Percentiles rank a stretch among this genome's conserved stretches.
These are phyloP conservation scores for Tuber indicum DNA, from an alignment of 495 filamentous ascomycete genomes.

Conservation along the genomic window DNA sequence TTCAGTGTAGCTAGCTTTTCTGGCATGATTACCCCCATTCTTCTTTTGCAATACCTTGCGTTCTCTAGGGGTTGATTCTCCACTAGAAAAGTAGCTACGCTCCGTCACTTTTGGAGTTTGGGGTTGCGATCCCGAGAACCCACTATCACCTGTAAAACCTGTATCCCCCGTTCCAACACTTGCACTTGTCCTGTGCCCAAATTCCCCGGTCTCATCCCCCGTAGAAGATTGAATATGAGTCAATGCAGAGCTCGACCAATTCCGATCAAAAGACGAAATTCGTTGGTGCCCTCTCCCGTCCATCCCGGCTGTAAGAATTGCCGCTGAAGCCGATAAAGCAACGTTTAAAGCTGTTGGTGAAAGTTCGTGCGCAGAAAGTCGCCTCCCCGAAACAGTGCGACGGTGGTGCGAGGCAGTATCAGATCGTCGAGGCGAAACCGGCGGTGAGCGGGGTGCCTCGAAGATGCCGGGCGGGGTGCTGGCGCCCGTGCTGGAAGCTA, in stretches of 20 bases:
- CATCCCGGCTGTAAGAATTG: constrained; percentile 34
- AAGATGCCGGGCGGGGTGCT: constrained; percentile 43
- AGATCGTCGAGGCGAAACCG: constrained; percentile 23
- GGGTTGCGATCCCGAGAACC: constrained; percentile 41
- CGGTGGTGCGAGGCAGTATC: constrained; percentile 19
- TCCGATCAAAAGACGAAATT: constrained; percentile 66
- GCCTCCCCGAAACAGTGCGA: constrained; percentile 28
- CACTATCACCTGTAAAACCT: constrained; percentile 38
- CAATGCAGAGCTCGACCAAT: constrained; percentile 51
- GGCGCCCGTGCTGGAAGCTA: constrained; percentile 17
- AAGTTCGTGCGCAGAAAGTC: constrained; percentile 29
- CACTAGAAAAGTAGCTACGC: constrained; percentile 88
- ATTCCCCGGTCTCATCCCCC: constrained; percentile 47
- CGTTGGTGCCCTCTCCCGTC: constrained; percentile 30
- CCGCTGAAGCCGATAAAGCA: constrained; percentile 34
- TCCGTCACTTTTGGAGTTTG: constrained; percentile 55
- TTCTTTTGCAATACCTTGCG: constrained; percentile 79
- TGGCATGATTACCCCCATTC: constrained; percentile 54
- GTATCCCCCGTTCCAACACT: constrained; percentile 41
- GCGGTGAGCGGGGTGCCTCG: constrained; percentile 47
- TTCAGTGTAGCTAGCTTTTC: constrained; percentile 66
- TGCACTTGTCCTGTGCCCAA: constrained; percentile 26
- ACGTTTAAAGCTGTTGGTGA: constrained; percentile 38
- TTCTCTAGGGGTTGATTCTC: constrained; percentile 67
- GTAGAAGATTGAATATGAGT: constrained; percentile 44